A percentile compares a stretch with the other conserved stretches of the same genome.
Evolutionary conservation across 2,329 filamentous ascomycete genomes (phyloP).

Genomic region (Exophiala spinifera): DNA sequence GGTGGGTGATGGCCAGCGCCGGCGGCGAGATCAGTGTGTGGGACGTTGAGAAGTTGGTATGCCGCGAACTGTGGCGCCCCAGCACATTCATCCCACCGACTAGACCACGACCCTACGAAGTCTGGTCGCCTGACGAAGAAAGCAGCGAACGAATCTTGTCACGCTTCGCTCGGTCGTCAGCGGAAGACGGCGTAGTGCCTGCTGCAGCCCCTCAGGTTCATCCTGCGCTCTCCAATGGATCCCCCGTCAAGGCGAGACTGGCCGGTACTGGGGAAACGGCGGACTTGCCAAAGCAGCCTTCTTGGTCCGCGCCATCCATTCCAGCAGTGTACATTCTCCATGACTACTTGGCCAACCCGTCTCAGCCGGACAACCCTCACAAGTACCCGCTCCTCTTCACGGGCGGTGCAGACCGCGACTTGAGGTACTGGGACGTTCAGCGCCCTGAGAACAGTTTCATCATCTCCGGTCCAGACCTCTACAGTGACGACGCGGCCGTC

Average conservation of each 20-base stretch:
- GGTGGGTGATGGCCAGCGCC: constrained; percentile 84
- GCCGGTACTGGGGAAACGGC: neutral
- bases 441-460: constrained; percentile 74
- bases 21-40: constrained; percentile 92
- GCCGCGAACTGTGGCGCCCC: constrained; percentile 79
- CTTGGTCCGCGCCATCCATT: constrained; percentile 9
- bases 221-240: constrained; percentile 3
- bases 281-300: neutral
- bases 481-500: constrained; percentile 60
- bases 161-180: constrained; percentile 64
- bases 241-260: constrained; percentile 7
- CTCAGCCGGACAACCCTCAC: constrained; percentile 38
- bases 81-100: constrained; percentile 19
- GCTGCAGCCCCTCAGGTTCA: constrained; percentile 2
- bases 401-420: constrained; percentile 81
- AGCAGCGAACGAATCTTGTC: constrained; percentile 80
- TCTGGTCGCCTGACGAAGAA: constrained; percentile 89
- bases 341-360: constrained; percentile 47
- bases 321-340: constrained; percentile 55
- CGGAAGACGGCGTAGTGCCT: constrained; percentile 11
- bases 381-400: constrained; percentile 82
- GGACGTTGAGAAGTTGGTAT: constrained; percentile 88
- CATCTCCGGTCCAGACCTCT: constrained; percentile 62
- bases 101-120: constrained; percentile 63
- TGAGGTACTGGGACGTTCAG: constrained; percentile 89